Evolutionary conservation across 1,284 basidiomycete genomes (phyloP).

Genomic region (Sporisorium sorghi): DNA sequence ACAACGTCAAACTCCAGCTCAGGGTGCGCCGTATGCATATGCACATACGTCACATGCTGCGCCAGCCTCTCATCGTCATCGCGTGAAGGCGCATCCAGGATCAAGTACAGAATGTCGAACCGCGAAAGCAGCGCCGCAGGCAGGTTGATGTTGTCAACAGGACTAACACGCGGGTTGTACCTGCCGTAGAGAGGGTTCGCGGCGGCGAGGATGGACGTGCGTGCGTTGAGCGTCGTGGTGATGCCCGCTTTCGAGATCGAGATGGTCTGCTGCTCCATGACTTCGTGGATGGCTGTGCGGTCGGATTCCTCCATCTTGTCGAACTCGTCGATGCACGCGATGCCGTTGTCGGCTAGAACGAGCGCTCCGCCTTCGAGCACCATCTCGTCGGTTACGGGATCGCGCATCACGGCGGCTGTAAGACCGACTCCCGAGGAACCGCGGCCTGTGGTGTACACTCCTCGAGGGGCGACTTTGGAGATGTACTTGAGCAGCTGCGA

Average conservation of each 20-base stretch:
- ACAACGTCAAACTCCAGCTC: conserved; percentile 78
- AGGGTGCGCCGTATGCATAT: conserved; percentile 94
- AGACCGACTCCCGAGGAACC: conserved; percentile 98
- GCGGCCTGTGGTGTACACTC: conserved; percentile 97
- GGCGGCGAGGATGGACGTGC: conserved; percentile 96
- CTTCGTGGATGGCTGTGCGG: conserved; percentile 98
- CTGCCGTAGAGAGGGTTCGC: conserved; percentile 98
- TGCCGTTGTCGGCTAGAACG: conserved; percentile 97
- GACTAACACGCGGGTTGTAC: conserved; percentile 96
- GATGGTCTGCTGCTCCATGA: conserved; percentile 99
- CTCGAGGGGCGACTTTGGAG: conserved; percentile 95
- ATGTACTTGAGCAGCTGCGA: conserved; percentile 98
- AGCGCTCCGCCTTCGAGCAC: conserved; percentile 98
- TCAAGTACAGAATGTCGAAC: conserved; percentile 96
- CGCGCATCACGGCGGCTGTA: conserved; percentile 98
- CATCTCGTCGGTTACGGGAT: conserved; percentile 99
- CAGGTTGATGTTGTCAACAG: conserved; percentile 99
- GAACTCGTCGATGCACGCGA: conserved; percentile 99
- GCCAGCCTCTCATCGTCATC: conserved; percentile 96
- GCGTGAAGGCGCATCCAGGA: conserved; percentile 91
- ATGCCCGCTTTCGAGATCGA: conserved; percentile 99
- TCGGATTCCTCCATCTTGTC: conserved; percentile 99
- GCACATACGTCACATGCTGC: conserved; percentile 96
- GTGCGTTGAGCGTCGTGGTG: conserved; percentile 97
- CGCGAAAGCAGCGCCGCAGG: conserved; percentile 94